Evolutionary conservation across 1,284 basidiomycete genomes (phyloP), one percentile per base, ranked within the genome.

Genomic region (Leccinum subrobustum): DNA sequence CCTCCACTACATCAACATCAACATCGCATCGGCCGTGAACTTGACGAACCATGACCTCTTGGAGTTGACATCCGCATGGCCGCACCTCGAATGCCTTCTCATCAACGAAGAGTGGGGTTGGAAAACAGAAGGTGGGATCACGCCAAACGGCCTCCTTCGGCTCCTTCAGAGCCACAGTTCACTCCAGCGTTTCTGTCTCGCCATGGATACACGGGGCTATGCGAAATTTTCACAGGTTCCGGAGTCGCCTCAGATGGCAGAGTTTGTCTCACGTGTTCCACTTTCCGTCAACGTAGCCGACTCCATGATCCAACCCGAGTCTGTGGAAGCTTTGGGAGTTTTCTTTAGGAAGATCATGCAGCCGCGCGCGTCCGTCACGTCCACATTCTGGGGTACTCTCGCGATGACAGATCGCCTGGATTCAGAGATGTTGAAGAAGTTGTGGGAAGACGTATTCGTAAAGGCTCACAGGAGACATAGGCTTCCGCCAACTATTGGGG

Each of bases 361-460:
- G n/a, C 55, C 51, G 12, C 44, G 59, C 18, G 6, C 44, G 14
- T 29, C 35, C 4, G 44, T 60, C n/a, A 44, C n/a, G 9, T 57
- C 60, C 20, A 51, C 6, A 35, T 69, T 57, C 54, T 67, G 65
- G 65, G 44, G 8, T 18, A 67, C 67, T 8, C 47, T 42, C 7
- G 29, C 56, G 35, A 69, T 69, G 67, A 9, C 51, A n/a, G 35
- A 58, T 12, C 65, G 59, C 25, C 6, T 65, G 53, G 65, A 67
- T 53, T 67, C 63, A 4, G 67, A 67, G 29, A 59, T 62, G 20
- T 58, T 44, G 42, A 63, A 27, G 16, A 59, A 48, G 51, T 42
- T 67, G 14, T 67, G 67, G 65, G 65, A 67, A 20, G 65, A 69
- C 12, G 67, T 67, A 44, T 67, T 67, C 14, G 54, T 69, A 16